A percentile compares a stretch with the other conserved stretches of the same genome.
Evolutionary conservation across 306 rosid species (phyloP).

Genomic region (Vigna hirtella): DNA sequence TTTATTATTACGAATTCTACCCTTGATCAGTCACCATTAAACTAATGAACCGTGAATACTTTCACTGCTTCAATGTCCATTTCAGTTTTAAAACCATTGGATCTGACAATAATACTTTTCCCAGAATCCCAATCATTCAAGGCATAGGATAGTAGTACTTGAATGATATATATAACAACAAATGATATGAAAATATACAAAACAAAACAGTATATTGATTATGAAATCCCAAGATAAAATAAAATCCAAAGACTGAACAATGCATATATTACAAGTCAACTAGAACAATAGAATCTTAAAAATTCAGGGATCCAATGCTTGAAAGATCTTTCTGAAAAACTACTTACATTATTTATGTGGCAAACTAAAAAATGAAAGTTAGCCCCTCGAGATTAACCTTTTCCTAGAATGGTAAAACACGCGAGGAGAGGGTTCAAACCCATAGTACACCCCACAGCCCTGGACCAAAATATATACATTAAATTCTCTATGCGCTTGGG

Average conservation of each 20-base stretch:
- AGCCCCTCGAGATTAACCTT: no score
- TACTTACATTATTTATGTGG: not conserved
- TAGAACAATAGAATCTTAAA: not conserved
- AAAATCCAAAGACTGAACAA: not conserved
- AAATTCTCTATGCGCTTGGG: no score
- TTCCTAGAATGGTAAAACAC: no score
- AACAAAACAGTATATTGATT: constrained; percentile 13
- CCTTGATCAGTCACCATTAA: not conserved
- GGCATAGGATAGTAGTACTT: not conserved
- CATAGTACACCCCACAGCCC: no score
- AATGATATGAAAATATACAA: not conserved
- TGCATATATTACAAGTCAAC: not conserved
- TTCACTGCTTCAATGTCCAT: not conserved
- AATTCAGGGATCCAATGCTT: not conserved
- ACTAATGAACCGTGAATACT: not conserved
- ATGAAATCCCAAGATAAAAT: not conserved
- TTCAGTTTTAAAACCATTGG: not conserved
- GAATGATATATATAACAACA: constrained; percentile 16
- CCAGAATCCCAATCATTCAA: not conserved
- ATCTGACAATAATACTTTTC: not conserved
- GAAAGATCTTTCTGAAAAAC: not conserved
- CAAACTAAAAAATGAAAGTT: not conserved
- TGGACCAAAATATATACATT: no score
- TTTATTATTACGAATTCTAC: not conserved
- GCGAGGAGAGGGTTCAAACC: no score